Evolutionary conservation across 768 basidiomycete genomes (phyloP).

Genomic region (Pulveroboletus sp.): DNA sequence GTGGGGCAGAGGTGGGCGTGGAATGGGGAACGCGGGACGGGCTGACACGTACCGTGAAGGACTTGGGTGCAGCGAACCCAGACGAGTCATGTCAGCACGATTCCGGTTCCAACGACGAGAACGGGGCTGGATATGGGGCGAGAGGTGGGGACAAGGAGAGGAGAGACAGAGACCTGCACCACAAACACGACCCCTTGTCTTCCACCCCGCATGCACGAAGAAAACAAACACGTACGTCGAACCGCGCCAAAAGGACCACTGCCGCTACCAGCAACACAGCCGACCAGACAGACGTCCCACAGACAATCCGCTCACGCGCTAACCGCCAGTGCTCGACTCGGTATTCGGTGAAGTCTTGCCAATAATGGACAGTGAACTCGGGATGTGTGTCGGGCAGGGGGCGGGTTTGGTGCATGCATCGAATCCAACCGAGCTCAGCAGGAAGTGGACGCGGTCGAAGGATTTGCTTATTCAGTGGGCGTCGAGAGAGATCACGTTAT

Average conservation of each 20-base stretch:
- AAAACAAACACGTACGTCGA: conserved; percentile 13
- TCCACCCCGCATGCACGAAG: too few relatives aligned
- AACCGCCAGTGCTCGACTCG: conserved; percentile 51
- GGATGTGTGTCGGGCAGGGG: conserved; percentile 42
- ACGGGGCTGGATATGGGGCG: not conserved
- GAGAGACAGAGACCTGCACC: not conserved
- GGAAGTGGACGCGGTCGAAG: not conserved
- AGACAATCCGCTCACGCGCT: conserved; percentile 34
- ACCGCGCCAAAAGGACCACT: not conserved
- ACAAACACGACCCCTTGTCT: too few relatives aligned
- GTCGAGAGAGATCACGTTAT: too few relatives aligned
- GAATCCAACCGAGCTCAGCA: not conserved
- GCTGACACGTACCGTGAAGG: conserved; percentile 39
- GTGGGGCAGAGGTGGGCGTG: not conserved
- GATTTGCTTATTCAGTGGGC: not conserved
- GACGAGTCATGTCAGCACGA: conserved; percentile 22
- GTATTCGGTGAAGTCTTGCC: conserved; percentile 52
- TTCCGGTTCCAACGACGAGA: not conserved
- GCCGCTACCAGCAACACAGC: conserved; percentile 20
- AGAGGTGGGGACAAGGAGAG: not conserved
- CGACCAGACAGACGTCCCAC: conserved; percentile 28
- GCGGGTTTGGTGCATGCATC: conserved; percentile 35
- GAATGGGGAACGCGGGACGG: not conserved
- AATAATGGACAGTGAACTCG: conserved; percentile 46
- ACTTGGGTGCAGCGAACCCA: conserved; percentile 41